Conservation (phyloP, 805 yeast genomes). For the Zygosaccharomyces siamensis region DNA sequence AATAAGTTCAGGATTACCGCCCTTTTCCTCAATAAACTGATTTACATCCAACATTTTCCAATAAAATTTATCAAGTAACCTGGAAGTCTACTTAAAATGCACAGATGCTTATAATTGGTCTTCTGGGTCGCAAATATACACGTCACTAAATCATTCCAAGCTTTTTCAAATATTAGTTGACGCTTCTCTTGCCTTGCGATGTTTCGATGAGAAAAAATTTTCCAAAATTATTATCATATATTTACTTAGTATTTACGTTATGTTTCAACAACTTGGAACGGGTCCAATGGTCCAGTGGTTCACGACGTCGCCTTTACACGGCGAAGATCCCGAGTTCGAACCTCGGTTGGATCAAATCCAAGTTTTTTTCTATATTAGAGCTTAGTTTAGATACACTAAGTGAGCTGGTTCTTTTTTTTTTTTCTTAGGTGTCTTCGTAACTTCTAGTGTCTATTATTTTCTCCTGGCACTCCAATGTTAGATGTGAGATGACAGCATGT, state of each 20-base stretch:
- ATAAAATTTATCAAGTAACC: background rate
- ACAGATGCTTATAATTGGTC: background rate
- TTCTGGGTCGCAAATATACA: background rate
- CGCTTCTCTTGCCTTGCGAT: background rate
- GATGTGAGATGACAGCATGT: no score
- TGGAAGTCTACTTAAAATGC: background rate
- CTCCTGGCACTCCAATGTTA: no score
- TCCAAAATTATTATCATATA: background rate
- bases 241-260: background rate
- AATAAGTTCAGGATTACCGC: constrained; percentile 90
- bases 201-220: constrained; percentile 9
- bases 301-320: constrained; percentile 41
- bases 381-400: background rate
- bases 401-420: constrained; percentile 5
- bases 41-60: constrained; percentile 85
- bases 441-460: no score
- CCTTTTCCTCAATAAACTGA: constrained; percentile 91
- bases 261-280: constrained; percentile 14
- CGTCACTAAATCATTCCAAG: constrained; percentile 1
- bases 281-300: constrained; percentile 40
- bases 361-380: constrained; percentile 2
- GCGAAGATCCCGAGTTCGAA: constrained; percentile 40
- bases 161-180: background rate
- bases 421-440: background rate
- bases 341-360: constrained; percentile 36